These are phyloP conservation scores for Geopyxis carbonaria DNA, from an alignment of 495 filamentous ascomycete species.

Conservation along the genomic window DNA sequence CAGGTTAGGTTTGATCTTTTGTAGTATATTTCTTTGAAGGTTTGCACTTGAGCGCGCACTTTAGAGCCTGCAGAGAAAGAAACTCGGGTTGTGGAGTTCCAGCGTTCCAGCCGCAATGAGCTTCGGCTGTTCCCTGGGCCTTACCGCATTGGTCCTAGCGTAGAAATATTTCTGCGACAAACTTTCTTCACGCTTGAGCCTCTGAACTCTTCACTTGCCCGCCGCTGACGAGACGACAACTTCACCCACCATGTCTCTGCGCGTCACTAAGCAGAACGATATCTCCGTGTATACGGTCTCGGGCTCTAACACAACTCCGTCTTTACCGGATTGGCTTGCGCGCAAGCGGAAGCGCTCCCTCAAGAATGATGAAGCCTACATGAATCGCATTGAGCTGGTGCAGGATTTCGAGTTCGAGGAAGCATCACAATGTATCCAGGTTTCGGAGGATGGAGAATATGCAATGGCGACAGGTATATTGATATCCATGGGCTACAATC, in stretches of 20 bases:
- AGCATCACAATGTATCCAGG: constrained; percentile 78
- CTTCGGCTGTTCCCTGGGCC: too few relatives aligned
- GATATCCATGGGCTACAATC: background rate
- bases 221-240: too few relatives aligned
- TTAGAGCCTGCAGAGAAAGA: too few relatives aligned
- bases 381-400: constrained; percentile 82
- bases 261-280: constrained; percentile 68
- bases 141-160: too few relatives aligned
- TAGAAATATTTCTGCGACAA: too few relatives aligned
- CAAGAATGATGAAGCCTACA: constrained; percentile 83
- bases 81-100: too few relatives aligned
- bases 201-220: too few relatives aligned
- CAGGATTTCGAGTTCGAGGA: constrained; percentile 99
- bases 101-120: too few relatives aligned
- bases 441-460: constrained; percentile 94
- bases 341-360: constrained; percentile 80
- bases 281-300: constrained; percentile 95
- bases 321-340: constrained; percentile 88
- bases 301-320: constrained; percentile 73
- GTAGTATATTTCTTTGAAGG: too few relatives aligned
- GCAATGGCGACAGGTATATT: constrained; percentile 83
- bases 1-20: too few relatives aligned
- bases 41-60: too few relatives aligned
- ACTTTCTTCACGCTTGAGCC: too few relatives aligned
- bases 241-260: constrained; percentile 53